Percentiles rank a stretch among this genome's conserved stretches.
phyloP scores from a whole-genome alignment of 176 grass and related monocot genomes.

The Luzula sylvatica region DNA sequence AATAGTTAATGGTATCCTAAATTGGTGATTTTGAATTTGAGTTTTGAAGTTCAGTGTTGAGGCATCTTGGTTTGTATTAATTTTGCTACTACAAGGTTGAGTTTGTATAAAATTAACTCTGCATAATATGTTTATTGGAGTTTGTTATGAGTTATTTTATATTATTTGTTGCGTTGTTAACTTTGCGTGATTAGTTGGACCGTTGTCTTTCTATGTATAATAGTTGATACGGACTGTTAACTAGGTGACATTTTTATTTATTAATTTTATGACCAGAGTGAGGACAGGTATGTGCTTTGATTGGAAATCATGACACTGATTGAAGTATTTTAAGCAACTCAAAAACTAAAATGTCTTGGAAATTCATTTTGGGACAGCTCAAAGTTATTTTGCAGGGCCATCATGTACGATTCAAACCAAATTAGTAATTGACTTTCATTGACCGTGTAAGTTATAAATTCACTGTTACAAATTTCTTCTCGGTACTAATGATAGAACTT shows the following conservation, averaged over 20 bases:
- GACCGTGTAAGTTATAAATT: too few species aligned
- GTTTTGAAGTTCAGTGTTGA: constrained; percentile 1
- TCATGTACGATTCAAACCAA: too few species aligned
- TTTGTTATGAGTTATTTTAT: neutral
- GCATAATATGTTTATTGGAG: neutral
- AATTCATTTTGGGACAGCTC: too few species aligned
- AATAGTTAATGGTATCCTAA: neutral
- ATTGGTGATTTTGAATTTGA: neutral
- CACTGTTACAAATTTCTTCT: too few species aligned
- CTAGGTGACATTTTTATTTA: neutral
- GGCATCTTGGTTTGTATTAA: neutral
- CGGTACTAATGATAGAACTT: too few species aligned
- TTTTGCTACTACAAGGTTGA: neutral
- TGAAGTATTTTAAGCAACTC: too few species aligned
- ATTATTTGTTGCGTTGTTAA: neutral
- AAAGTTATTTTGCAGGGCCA: too few species aligned
- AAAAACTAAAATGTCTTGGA: too few species aligned
- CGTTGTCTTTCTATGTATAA: neutral
- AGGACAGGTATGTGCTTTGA: too few species aligned
- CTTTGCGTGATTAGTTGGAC: constrained; percentile 10
- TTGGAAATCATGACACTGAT: too few species aligned
- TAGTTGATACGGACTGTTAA: constrained; percentile 13
- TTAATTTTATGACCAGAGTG: too few species aligned
- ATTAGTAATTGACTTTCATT: too few species aligned
- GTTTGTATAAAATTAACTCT: neutral